Percentiles rank a stretch among this genome's conserved stretches.
Evolutionary conservation across 306 rosid genomes (phyloP).

Genomic region (Vigna reflexopilosa): DNA sequence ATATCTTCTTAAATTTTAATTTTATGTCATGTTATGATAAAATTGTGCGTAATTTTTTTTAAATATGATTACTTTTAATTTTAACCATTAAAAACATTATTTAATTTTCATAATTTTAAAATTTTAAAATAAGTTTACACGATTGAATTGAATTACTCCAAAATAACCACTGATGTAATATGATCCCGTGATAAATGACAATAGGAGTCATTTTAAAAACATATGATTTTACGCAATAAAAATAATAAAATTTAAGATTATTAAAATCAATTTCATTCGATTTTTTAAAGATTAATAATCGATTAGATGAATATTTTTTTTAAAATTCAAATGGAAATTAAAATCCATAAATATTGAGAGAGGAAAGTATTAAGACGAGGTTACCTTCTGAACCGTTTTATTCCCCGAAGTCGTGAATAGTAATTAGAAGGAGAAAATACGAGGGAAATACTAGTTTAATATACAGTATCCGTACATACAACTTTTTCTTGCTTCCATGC

Average conservation of each 20-base stretch:
- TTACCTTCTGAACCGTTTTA: slow-evolving; percentile 4
- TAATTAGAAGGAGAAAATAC: slow-evolving; percentile 2
- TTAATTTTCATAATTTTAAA: too few relatives aligned
- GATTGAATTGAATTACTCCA: too few relatives aligned
- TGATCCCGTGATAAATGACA: too few relatives aligned
- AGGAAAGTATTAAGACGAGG: background rate
- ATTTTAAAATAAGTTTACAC: too few relatives aligned
- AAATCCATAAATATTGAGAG: slow-evolving; percentile 31
- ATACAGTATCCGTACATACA: background rate
- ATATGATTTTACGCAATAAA: too few relatives aligned
- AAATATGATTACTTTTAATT: too few relatives aligned
- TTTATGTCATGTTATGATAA: too few relatives aligned
- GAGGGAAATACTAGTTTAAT: slow-evolving; percentile 2
- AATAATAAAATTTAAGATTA: background rate
- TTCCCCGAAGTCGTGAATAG: background rate
- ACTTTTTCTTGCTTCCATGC: slow-evolving; percentile 43
- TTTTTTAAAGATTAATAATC: background rate
- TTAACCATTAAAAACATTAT: too few relatives aligned
- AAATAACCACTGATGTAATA: too few relatives aligned
- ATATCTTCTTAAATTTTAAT: too few relatives aligned
- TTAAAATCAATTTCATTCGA: background rate
- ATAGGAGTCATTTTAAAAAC: too few relatives aligned
- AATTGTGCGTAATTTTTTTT: too few relatives aligned
- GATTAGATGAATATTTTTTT: background rate
- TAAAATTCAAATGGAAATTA: background rate